Base-by-base conservation (phyloP, 306 rosid genomes). In the Trifolium dubium region DNA sequence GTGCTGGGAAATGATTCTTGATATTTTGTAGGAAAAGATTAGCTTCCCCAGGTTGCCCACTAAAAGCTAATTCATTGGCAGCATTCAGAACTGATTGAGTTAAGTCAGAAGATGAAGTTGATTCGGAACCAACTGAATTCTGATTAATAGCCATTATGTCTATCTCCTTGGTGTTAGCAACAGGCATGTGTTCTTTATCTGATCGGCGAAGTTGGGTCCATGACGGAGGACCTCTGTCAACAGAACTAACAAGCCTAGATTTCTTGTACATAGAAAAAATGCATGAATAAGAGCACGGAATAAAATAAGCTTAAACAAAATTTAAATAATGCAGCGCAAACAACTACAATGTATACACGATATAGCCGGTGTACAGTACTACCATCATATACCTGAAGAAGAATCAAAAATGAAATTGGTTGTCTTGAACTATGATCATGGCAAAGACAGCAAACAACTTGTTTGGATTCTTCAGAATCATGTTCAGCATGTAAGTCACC, bases 371-470 rank as follows among this genome's bases (percentile, higher is more conserved):
- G 37, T 23, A 5, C 60, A 54, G 60, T 54, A 58, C 10, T 67
- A 44, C 72, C 6, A 46, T 31, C 43, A 44, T 51, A 29, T 84
- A 89, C 95, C 87, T 90, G 99, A 77, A 95, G 90, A 78, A 92
- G 96, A 81, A 87, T 79, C 82, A 95, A 83, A 85, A 83, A 88
- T 39, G 99, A 87, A 67, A 95, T 82, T 3, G 93, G 89, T 75
- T 55, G 84, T 73, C 78, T 83, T 40, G 98, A 92, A 77, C 66
- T 86, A 40, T 87, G 84, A 76, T 95, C 97, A 67, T 90, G 99
- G 83, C 99, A 95, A 71, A 95, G 98, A 2, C 90, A 95, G 89
- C 99, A 95, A 77, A 88, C 88, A 79, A 85, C 86, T 83, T 85
- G 87, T 59, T 85, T 77, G 62, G 85, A 75, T 80, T 87, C 90